Evolutionary conservation across 2,329 filamentous ascomycete species (phyloP), one percentile per base, ranked within the genome.

Genomic region (Neofusicoccum cordaticola): DNA sequence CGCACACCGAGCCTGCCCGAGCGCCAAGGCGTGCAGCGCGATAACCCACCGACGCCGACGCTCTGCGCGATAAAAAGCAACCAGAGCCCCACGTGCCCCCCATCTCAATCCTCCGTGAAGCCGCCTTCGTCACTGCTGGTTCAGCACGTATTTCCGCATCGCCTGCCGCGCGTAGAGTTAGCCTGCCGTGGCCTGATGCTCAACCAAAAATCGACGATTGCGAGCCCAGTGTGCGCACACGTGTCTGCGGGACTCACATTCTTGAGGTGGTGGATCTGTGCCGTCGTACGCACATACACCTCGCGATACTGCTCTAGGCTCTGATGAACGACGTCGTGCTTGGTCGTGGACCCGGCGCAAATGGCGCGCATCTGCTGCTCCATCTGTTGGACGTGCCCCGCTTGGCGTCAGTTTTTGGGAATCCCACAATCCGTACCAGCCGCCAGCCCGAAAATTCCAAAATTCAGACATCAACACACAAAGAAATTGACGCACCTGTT

Each of bases 361-460:
- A 99, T 97, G 65, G 91, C 92, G 75, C 93, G 95, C 94, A 99
- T 97, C 75, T 93, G 92, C 67, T 92, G 80, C 78, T 99, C 95
- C 92, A 97, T 97, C 82, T 83, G 69, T 66, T 58, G 61, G 35
- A 17, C 22, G 45, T 58, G 62, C 51, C 51, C 41, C 62, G 51
- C 62, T 57, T 48, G 13, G 37, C 53, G 61, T 58, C 11, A 64
- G 52, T 56, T 27, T 34, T 31, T 58, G n/a, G 41, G 27, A 37
- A 37, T 60, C 56, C 56, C 56, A 60, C 56, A 48, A 57, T 57
- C 50, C 62, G 19, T 34, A n/a, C 19, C 35, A 31, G 27, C 27
- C 27, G 27, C 27, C 27, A 31, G 35, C 19, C 37, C 60, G 17
- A 17, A 58, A 64, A 50, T 41, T 64, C 62, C 41, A 64, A 52